Conservation (phyloP, 2,329 filamentous ascomycete genomes). For the Diaporthe eres region DNA sequence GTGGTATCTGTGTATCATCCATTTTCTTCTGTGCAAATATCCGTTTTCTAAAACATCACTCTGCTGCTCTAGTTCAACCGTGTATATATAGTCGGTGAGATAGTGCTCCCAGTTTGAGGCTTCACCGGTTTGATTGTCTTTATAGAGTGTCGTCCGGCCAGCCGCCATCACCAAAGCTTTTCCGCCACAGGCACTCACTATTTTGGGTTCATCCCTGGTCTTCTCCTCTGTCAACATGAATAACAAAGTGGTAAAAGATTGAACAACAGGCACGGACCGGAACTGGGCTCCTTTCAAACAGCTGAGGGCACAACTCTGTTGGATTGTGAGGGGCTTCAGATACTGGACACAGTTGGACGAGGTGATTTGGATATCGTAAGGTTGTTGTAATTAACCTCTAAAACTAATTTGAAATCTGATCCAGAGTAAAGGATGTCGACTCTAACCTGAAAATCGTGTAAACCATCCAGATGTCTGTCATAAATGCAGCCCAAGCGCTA, state of each 20-base stretch:
- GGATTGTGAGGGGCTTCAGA: background rate
- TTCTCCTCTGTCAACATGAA: too few relatives aligned
- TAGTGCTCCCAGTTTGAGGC: background rate
- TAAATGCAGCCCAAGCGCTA: background rate
- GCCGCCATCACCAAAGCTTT: background rate
- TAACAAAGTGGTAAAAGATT: background rate
- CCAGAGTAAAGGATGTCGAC: background rate
- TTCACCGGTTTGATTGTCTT: background rate
- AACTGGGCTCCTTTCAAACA: background rate
- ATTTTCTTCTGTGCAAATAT: too few relatives aligned
- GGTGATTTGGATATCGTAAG: background rate
- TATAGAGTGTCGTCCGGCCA: background rate
- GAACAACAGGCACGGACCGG: background rate
- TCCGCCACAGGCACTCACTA: background rate
- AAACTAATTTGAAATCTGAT: background rate
- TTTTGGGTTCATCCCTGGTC: background rate
- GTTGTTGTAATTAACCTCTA: constrained; percentile 24
- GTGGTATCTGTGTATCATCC: too few relatives aligned
- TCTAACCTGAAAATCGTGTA: constrained; percentile 4
- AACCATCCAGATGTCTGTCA: constrained; percentile 2
- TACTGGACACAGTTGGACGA: background rate
- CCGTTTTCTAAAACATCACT: background rate
- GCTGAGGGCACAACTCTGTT: background rate
- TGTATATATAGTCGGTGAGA: too few relatives aligned
- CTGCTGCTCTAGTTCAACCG: background rate